Evolutionary conservation across 2,329 filamentous ascomycete species (phyloP).

Genomic region (Endocalyx cinctus): DNA sequence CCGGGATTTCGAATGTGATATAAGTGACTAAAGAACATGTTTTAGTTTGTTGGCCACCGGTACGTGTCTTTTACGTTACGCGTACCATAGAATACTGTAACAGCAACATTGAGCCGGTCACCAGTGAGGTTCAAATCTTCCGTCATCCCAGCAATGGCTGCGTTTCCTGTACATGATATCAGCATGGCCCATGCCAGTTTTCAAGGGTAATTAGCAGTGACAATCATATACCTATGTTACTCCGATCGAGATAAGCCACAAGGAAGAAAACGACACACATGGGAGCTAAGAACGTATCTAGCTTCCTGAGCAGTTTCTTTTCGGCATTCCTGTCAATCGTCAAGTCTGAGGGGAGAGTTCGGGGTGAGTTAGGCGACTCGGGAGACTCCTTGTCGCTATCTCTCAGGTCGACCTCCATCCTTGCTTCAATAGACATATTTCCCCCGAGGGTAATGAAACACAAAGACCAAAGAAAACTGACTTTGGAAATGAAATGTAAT

Average conservation of each 20-base stretch:
- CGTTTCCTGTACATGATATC: conserved; percentile 7
- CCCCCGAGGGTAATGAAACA: no score
- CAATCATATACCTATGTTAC: conserved; percentile 8
- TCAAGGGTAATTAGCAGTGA: neutral
- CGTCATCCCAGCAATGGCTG: conserved; percentile 13
- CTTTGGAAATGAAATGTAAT: no score
- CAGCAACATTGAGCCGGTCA: conserved; percentile 10
- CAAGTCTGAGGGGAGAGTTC: conserved; percentile 3
- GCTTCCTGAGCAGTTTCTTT: conserved; percentile 9
- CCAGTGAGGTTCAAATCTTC: conserved; percentile 9
- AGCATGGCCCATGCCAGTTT: neutral
- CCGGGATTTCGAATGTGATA: conserved; percentile 19
- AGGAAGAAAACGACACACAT: conserved; percentile 13
- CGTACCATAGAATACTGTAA: conserved; percentile 11
- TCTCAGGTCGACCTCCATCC: conserved; percentile 4
- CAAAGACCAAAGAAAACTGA: no score
- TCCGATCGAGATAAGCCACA: conserved; percentile 12
- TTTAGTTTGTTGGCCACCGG: neutral
- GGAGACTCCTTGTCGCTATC: conserved; percentile 5
- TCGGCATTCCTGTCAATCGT: conserved; percentile 6
- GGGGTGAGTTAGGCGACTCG: no score
- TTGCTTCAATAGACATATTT: conserved; percentile 3
- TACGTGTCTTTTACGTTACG: neutral
- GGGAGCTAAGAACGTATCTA: conserved; percentile 10
- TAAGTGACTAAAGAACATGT: conserved; percentile 13